These are phyloP conservation scores for Leccinum fibrillosum DNA, from an alignment of 768 basidiomycete genomes.

Conservation along the genomic window DNA sequence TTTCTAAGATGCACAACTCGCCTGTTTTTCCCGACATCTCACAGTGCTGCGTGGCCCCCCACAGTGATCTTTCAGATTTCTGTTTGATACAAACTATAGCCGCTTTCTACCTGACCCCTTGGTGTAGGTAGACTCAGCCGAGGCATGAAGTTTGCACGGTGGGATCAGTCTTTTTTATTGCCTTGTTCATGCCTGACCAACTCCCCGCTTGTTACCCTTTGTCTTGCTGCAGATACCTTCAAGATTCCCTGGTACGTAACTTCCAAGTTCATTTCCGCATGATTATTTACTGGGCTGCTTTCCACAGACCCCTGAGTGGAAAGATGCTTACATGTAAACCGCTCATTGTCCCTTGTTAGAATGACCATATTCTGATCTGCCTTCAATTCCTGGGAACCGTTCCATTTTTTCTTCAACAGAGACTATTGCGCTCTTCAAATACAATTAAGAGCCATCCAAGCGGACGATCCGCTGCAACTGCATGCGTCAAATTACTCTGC, in stretches of 20 bases:
- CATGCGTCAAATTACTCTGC: conserved; percentile 12
- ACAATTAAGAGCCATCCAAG: conserved; percentile 54
- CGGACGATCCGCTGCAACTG: conserved; percentile 22
- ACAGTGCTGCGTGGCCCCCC: neutral
- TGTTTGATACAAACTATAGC: neutral
- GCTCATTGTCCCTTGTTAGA: neutral
- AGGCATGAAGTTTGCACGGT: conserved; percentile 62
- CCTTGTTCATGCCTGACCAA: neutral
- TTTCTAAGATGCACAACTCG: conserved; percentile 6
- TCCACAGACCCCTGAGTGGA: conserved; percentile 62
- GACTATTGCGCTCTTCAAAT: conserved; percentile 74
- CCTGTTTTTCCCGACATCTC: conserved; percentile 14
- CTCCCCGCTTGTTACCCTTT: neutral
- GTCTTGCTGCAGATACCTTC: conserved; percentile 50
- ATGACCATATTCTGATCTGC: neutral
- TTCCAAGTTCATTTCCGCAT: neutral
- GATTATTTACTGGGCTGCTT: neutral
- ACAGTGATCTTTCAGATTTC: neutral
- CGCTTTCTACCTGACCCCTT: neutral
- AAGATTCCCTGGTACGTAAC: conserved; percentile 26
- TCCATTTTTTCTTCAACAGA: conserved; percentile 34
- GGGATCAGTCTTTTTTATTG: conserved; percentile 11
- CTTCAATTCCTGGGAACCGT: neutral
- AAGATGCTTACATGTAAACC: conserved; percentile 32
- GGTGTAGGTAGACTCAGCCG: neutral